A percentile compares a stretch with the other conserved stretches of the same genome.
Conservation (phyloP, 2,329 filamentous ascomycete genomes). For the Botrytis elliptica region DNA sequence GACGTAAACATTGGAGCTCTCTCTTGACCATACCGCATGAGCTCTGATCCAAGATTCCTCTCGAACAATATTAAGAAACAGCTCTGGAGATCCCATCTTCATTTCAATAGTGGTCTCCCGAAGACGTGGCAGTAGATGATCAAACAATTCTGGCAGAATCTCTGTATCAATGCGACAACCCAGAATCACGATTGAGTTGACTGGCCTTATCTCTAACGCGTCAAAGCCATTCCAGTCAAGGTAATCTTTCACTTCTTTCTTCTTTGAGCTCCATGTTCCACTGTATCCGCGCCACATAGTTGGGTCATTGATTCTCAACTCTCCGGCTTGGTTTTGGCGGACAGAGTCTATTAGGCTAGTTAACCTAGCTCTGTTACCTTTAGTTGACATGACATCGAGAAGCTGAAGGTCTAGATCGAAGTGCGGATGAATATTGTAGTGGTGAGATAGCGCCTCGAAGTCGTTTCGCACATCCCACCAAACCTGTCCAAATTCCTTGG, state of each 20-base stretch:
- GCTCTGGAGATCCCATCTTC: not conserved
- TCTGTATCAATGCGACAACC: not conserved
- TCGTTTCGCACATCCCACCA: constrained; percentile 4
- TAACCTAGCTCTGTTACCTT: not conserved
- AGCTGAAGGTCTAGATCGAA: constrained; percentile 4
- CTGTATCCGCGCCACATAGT: not conserved
- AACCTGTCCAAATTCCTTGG: not conserved
- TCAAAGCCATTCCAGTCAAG: not conserved
- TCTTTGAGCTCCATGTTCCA: not conserved
- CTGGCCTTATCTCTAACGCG: not conserved
- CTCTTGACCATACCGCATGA: not conserved
- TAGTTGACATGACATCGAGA: constrained; percentile 1
- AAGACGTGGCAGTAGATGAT: not conserved
- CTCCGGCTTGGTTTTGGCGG: not conserved
- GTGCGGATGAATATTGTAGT: not conserved
- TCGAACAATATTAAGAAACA: not conserved
- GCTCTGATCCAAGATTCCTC: constrained; percentile 6
- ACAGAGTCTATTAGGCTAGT: not conserved
- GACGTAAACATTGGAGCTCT: not conserved
- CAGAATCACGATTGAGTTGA: not conserved
- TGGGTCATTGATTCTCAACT: not conserved
- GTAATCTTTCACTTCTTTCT: not conserved
- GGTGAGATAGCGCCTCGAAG: constrained; percentile 12
- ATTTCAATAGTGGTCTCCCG: not conserved
- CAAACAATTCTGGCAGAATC: not conserved